Conservation (phyloP, 202 grass and related monocot genomes). For the Setaria viridis region DNA sequence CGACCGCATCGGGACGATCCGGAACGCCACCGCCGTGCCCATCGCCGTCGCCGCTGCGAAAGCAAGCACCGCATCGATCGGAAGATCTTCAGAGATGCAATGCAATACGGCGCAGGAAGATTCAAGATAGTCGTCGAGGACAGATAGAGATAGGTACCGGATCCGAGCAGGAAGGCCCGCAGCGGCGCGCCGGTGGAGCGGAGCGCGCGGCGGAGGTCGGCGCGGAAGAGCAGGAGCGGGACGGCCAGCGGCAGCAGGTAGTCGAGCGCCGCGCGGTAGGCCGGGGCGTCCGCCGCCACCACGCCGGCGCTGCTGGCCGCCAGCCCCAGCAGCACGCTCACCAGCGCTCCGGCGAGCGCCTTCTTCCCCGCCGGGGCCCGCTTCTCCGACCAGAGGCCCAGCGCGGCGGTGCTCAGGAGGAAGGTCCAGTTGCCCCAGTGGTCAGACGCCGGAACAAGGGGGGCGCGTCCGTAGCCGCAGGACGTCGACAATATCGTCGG, state of each 20-base stretch:
- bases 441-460: conserved; percentile 17
- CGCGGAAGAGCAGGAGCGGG: conserved; percentile 70
- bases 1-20: conserved; percentile 73
- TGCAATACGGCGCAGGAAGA: too few species aligned
- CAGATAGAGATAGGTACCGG: conserved; percentile 24
- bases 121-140: too few species aligned
- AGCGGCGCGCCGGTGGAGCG: conserved; percentile 69
- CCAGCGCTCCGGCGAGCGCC: conserved; percentile 74
- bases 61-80: background rate
- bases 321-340: conserved; percentile 70
- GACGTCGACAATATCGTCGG: background rate
- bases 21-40: conserved; percentile 69
- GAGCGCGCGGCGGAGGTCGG: conserved; percentile 67
- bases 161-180: conserved; percentile 74
- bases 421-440: conserved; percentile 45
- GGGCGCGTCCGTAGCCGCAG: background rate
- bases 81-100: background rate
- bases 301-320: conserved; percentile 70
- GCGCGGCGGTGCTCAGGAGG: background rate
- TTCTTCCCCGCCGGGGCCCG: conserved; percentile 54
- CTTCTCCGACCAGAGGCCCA: conserved; percentile 43
- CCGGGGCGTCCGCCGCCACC: conserved; percentile 64
- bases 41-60: conserved; percentile 68
- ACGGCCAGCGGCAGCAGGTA: conserved; percentile 74
- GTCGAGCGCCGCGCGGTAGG: conserved; percentile 64